These are phyloP conservation scores for Yarrowia deformans DNA, from an alignment of 805 yeast genomes.

Conservation along the genomic window DNA sequence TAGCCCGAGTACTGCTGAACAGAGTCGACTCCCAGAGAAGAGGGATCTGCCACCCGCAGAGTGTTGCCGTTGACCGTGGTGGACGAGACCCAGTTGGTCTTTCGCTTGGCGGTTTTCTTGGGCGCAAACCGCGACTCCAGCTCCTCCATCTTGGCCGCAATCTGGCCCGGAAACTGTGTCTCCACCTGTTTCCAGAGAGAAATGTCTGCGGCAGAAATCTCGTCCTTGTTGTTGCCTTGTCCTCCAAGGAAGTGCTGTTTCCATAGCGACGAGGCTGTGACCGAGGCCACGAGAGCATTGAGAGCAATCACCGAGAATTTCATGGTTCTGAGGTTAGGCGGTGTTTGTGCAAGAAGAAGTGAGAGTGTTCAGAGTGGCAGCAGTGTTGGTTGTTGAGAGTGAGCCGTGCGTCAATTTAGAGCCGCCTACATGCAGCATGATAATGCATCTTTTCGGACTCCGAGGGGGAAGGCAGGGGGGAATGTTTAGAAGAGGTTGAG, in stretches of 20 bases:
- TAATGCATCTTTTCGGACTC: conserved; percentile 11
- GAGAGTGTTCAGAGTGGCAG: background rate
- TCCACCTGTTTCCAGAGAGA: conserved; percentile 17
- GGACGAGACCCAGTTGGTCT: conserved; percentile 7
- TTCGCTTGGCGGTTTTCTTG: conserved; percentile 17
- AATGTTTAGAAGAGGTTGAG: too few relatives aligned
- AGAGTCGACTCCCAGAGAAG: conserved; percentile 69
- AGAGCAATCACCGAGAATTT: conserved; percentile 6
- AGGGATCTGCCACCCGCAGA: conserved; percentile 68
- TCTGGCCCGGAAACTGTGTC: conserved; percentile 5
- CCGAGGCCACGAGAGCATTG: conserved; percentile 3
- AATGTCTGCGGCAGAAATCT: conserved; percentile 4
- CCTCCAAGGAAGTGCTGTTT: conserved; percentile 8
- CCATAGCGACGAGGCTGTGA: conserved; percentile 20
- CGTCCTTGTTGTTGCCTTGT: background rate
- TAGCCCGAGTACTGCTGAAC: conserved; percentile 80
- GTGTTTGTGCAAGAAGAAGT: too few relatives aligned
- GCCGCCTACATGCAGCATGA: background rate
- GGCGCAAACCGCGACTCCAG: conserved; percentile 28
- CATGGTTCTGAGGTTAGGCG: background rate
- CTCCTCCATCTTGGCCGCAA: conserved; percentile 11
- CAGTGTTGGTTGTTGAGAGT: background rate
- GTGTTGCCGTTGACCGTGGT: conserved; percentile 51
- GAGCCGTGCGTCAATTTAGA: conserved; percentile 9
- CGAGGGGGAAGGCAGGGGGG: background rate